phyloP scores from a whole-genome alignment of 352 stramenopile genomes.

The Phytopythium mirpurense region DNA sequence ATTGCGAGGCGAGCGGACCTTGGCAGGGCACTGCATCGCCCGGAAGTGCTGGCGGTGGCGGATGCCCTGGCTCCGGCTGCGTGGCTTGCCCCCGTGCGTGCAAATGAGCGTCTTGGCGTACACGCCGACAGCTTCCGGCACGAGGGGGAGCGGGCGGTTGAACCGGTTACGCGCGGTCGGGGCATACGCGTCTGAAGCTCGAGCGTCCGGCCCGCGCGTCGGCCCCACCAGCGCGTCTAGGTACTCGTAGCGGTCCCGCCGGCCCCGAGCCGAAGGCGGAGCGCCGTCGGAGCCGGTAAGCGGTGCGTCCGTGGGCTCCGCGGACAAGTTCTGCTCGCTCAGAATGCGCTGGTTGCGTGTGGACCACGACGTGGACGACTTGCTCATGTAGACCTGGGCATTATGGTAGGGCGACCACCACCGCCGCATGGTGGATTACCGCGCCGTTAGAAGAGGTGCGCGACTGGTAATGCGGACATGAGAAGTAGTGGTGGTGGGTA shows the following conservation, averaged over 20 bases:
- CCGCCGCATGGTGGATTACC: too few relatives aligned
- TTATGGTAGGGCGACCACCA: too few relatives aligned
- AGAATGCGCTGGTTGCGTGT: conserved; percentile 13
- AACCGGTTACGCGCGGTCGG: too few relatives aligned
- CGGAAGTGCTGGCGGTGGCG: conserved; percentile 11
- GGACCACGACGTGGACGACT: conserved; percentile 13
- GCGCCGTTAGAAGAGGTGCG: not conserved
- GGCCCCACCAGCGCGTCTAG: not conserved
- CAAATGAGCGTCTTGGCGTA: conserved; percentile 21
- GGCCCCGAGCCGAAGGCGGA: too few relatives aligned
- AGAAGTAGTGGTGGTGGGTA: too few relatives aligned
- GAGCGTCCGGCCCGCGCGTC: too few relatives aligned
- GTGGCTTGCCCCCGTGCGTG: conserved; percentile 13
- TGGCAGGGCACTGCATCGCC: conserved; percentile 15
- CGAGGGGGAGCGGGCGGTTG: not conserved
- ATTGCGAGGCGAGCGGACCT: not conserved
- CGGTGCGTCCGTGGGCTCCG: not conserved
- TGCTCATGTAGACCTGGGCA: conserved; percentile 9
- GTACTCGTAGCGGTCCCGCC: not conserved
- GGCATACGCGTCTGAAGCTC: too few relatives aligned
- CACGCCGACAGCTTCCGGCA: conserved; percentile 7
- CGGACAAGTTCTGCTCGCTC: not conserved
- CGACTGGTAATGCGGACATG: too few relatives aligned
- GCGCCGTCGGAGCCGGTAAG: too few relatives aligned
- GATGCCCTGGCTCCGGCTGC: conserved; percentile 12